Evolutionary conservation across 2,329 filamentous ascomycete genomes (phyloP), one percentile per base, ranked within the genome.

Genomic region (Monosporascus sp.): DNA sequence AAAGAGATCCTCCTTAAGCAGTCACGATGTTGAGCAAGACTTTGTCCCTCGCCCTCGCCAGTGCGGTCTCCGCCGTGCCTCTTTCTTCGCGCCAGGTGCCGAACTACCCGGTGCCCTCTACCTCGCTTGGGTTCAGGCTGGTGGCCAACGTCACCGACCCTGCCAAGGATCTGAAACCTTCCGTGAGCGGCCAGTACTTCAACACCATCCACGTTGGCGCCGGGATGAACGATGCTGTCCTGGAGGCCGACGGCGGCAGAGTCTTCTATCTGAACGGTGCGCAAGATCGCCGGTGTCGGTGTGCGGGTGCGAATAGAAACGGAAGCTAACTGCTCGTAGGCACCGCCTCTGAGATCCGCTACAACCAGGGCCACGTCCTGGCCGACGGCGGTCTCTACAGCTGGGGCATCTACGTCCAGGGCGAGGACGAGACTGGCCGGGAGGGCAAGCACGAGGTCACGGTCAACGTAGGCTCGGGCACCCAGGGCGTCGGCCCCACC

Each of bases 191-290:
- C 60, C 68, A 62, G 54, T 67, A 67, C 47, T 51, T 80, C 22
- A 64, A 67, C 46, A 71, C 69, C 48, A 72, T 76, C 40, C 76
- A 78, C 62, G 65, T 66, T 7, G 75, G 75, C 37, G 72, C 76
- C 1, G 75, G 72, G 1, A 53, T 67, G 9, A 70, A 68, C 50
- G 68, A 71, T 3, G 74, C 72, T 8, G 70, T 73, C 1, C 65
- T 77, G 11, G 53, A 57, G 7, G 55, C 58, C 24, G 59, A 64
- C 7, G 49, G 52, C 14, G 64, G 63, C 7, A 66, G 68, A 50
- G 58, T 74, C 54, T 80, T 80, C 61, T 80, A 79, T 70, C 65
- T 75, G 53, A 80, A 80, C 59, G 76, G 31, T 35, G 31, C 31
- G 31, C 11, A 14, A 35, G 31, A 35, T 14, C 31, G 28, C 31